Base-by-base conservation (phyloP, 768 basidiomycete genomes). In the Clavulina sp. region DNA sequence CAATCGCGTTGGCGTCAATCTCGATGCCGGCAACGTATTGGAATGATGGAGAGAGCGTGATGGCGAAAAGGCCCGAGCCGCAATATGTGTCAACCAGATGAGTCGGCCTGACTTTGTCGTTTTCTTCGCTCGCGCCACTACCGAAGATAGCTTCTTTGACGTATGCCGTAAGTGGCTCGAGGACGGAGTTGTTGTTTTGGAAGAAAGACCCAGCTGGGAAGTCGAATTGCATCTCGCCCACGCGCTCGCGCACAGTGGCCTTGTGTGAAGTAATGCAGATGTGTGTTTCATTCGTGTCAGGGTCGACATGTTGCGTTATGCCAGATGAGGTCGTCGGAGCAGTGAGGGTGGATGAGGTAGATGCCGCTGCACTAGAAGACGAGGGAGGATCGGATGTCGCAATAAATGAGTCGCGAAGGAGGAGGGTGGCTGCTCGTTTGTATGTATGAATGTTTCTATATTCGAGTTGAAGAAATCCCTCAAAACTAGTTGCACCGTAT, bases 51-150 rank as follows among this genome's bases (percentile, higher is more conserved):
- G 83, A 81, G 47, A 97, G 79, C 9, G 77, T 75, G 69, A 93
- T 79, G 2, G 84, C 78, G 64, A 93, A 92, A 50, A 92, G 74
- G 3, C 89, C 89, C 13, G 79, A 76, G 40, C 89, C 89, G 62
- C 89, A 96, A 65, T 93, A 93, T 2, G 92, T 80, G 62, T 99
- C 93, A 29, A 99, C 87, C 41, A 97, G 80, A 65, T 93, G 91
- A 0, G 84, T 89, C 16, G 66, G 66, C 7, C 47, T 48, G 26
- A 59, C 61, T 34, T 61, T 59, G n/a, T 61, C 62, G 41, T 48
- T 18, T 50, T 48, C 30, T 49, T 38, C 48, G 24, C 47, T 52
- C 34, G 29, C 34, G 28, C 33, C 41, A 46, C 28, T 47, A 26
- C 50, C 43, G 59, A 80, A 77, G 59, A 91, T 78, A 50, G 82